Evolutionary conservation across 2,329 filamentous ascomycete species (phyloP).

Genomic region (Gyromitra esculenta): DNA sequence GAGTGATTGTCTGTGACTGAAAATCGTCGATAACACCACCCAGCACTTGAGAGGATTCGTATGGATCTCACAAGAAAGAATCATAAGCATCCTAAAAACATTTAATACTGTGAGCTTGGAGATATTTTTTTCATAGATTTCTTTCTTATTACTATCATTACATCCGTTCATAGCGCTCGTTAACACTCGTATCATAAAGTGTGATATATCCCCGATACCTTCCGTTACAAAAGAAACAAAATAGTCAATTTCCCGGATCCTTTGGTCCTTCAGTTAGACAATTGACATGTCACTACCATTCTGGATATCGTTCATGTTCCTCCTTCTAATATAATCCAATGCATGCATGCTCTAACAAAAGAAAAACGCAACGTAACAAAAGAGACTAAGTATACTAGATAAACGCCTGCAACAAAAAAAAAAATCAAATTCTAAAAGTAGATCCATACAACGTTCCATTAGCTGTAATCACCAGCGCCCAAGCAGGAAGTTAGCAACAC

Average conservation of each 20-base stretch:
- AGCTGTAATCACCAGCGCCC: slow-evolving; percentile 29
- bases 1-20: not conserved
- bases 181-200: slow-evolving; percentile 27
- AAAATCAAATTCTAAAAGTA: not conserved
- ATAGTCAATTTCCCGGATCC: slow-evolving; percentile 3
- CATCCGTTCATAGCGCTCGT: slow-evolving; percentile 1
- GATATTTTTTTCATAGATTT: not conserved
- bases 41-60: not conserved
- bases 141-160: slow-evolving; percentile 33
- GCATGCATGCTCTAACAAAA: slow-evolving; percentile 20
- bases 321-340: slow-evolving; percentile 15
- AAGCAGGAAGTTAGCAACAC: slow-evolving; percentile 44
- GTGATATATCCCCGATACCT: slow-evolving; percentile 4
- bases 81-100: not conserved
- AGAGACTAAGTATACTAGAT: slow-evolving; percentile 10
- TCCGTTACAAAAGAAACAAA: slow-evolving; percentile 12
- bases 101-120: not conserved
- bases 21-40: not conserved
- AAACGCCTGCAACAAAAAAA: slow-evolving; percentile 23
- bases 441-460: not conserved
- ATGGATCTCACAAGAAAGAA: not conserved
- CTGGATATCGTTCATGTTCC: slow-evolving; percentile 23
- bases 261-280: slow-evolving; percentile 5
- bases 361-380: slow-evolving; percentile 17
- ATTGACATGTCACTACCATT: slow-evolving; percentile 32